phyloP scores from a whole-genome alignment of 202 grass and related monocot genomes.

The Zizania palustris region DNA sequence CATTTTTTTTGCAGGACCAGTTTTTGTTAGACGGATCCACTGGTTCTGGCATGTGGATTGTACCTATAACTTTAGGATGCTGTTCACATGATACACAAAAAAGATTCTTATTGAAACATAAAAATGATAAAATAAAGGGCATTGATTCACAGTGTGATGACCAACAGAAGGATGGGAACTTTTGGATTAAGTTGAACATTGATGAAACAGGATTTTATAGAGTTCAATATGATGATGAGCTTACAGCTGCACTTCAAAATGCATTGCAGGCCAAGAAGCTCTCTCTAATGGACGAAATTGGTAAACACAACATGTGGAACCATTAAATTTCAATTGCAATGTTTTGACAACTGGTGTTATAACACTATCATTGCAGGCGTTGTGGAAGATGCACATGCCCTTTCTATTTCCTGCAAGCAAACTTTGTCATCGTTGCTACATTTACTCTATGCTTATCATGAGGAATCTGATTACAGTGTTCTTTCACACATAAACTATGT shows the following conservation, averaged over 20 bases:
- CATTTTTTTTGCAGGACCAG: conserved; percentile 61
- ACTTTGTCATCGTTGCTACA: conserved; percentile 69
- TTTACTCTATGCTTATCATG: conserved; percentile 65
- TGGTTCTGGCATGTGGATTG: conserved; percentile 69
- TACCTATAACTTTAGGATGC: conserved; percentile 65
- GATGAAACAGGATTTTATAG: conserved; percentile 94
- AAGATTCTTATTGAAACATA: conserved; percentile 63
- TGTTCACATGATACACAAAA: conserved; percentile 63
- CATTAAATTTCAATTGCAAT: conserved; percentile 27
- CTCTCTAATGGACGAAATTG: conserved; percentile 81
- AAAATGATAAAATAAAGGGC: conserved; percentile 58
- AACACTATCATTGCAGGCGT: conserved; percentile 57
- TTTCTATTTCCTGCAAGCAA: conserved; percentile 71
- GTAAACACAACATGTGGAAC: conserved; percentile 46
- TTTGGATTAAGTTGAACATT: conserved; percentile 89
- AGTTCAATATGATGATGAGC: conserved; percentile 78
- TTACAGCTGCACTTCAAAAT: conserved; percentile 65
- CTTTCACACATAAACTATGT: conserved; percentile 73
- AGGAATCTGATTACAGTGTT: conserved; percentile 73
- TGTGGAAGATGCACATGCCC: conserved; percentile 70
- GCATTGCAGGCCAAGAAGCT: conserved; percentile 68
- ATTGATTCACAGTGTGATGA: conserved; percentile 40
- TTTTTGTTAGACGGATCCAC: conserved; percentile 79
- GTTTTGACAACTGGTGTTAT: conserved; percentile 35
- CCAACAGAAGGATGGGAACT: conserved; percentile 43